phyloP scores from a whole-genome alignment of 257 asterid genomes.

The Solanum dulcamara region DNA sequence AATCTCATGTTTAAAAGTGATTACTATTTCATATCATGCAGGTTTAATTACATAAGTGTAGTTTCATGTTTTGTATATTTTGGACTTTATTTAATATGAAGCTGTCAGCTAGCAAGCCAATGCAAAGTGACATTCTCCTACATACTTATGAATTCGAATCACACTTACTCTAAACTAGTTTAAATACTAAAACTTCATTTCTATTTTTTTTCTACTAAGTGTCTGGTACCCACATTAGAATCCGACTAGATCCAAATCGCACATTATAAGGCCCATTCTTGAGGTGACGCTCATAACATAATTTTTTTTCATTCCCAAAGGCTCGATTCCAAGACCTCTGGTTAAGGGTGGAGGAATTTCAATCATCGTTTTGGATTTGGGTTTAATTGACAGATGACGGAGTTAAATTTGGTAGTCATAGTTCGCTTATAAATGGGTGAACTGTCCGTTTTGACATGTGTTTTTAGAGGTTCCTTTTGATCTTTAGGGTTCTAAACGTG shows the following conservation, averaged over 20 bases:
- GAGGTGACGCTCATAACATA: too few relatives aligned
- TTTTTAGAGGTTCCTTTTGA: too few relatives aligned
- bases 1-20: neutral
- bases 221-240: neutral
- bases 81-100: neutral
- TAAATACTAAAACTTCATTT: neutral
- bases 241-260: neutral
- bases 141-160: neutral
- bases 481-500: too few relatives aligned
- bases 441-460: too few relatives aligned
- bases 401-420: too few relatives aligned
- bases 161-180: neutral
- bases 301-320: too few relatives aligned
- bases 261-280: neutral
- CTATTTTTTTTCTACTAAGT: neutral
- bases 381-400: too few relatives aligned
- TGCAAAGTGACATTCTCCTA: neutral
- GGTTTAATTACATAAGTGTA: neutral
- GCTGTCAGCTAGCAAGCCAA: neutral
- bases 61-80: neutral
- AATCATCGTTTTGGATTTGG: too few relatives aligned
- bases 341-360: too few relatives aligned
- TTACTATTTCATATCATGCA: neutral
- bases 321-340: too few relatives aligned
- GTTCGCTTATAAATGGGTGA: too few relatives aligned